phyloP scores from a whole-genome alignment of 2,329 filamentous ascomycete genomes.

The Fusarium lateritium region DNA sequence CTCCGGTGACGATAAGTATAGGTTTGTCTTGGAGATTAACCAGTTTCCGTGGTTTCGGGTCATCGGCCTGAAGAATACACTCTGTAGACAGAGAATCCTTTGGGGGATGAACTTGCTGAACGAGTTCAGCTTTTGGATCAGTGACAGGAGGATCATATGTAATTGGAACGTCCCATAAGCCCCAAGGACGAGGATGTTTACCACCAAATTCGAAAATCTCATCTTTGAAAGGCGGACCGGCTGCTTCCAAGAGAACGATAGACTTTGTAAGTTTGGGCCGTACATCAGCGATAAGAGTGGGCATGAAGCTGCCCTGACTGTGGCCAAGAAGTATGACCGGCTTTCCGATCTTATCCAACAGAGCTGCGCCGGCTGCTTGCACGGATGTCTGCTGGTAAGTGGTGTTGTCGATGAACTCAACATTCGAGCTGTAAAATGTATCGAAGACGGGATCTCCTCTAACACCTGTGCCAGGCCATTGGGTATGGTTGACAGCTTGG shows the following conservation, averaged over 20 bases:
- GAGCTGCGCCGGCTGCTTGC: constrained; percentile 53
- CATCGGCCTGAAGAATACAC: constrained; percentile 36
- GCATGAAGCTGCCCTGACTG: constrained; percentile 61
- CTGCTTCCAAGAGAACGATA: constrained; percentile 62
- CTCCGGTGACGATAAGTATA: constrained; percentile 42
- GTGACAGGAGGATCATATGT: constrained; percentile 60
- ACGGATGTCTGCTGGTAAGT: constrained; percentile 37
- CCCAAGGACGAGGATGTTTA: constrained; percentile 57
- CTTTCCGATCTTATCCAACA: constrained; percentile 60
- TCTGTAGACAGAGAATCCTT: constrained; percentile 22
- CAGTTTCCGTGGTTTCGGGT: constrained; percentile 43
- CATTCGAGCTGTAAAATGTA: constrained; percentile 45
- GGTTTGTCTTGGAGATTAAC: constrained; percentile 53
- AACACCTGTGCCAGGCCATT: constrained; percentile 42
- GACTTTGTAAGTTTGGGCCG: constrained; percentile 59
- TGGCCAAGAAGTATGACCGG: constrained; percentile 61
- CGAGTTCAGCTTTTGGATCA: constrained; percentile 31
- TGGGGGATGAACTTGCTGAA: constrained; percentile 19
- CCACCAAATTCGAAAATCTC: constrained; percentile 57
- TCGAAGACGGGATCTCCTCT: constrained; percentile 41
- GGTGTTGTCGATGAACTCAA: constrained; percentile 43
- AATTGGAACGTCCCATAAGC: constrained; percentile 64
- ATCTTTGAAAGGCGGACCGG: constrained; percentile 63
- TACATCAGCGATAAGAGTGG: constrained; percentile 48
- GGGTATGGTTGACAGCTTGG: constrained; percentile 43